A percentile compares a stretch with the other conserved stretches of the same genome.
phyloP scores from a whole-genome alignment of 2,329 filamentous ascomycete species.

The Pseudogymnoascus sp. region DNA sequence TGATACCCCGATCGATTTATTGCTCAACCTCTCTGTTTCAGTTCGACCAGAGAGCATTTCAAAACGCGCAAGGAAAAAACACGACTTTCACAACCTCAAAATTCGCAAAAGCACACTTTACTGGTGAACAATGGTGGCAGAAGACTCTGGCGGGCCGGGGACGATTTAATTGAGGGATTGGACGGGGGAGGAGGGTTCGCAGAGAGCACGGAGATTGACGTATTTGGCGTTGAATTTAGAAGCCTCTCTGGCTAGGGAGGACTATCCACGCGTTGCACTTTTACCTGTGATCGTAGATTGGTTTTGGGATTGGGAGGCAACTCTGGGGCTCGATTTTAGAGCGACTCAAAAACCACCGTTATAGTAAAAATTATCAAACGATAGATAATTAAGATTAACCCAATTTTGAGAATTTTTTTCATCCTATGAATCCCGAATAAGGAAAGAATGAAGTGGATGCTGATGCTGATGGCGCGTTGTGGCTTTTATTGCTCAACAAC shows the following conservation, averaged over 20 bases:
- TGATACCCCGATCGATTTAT: not conserved
- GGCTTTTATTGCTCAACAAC: not conserved
- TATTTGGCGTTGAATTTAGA: slow-evolving; percentile 4
- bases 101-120: not conserved
- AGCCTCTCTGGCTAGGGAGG: slow-evolving; percentile 3
- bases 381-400: slow-evolving; percentile 6
- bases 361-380: slow-evolving; percentile 2
- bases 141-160: not conserved
- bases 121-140: not conserved
- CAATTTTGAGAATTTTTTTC: not conserved
- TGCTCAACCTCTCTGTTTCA: not conserved
- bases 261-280: not conserved
- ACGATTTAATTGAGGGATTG: not conserved
- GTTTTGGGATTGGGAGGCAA: not conserved
- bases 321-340: not conserved
- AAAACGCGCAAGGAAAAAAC: not conserved
- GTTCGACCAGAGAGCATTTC: not conserved
- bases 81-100: not conserved
- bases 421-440: slow-evolving; percentile 7
- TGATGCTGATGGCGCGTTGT: slow-evolving; percentile 4
- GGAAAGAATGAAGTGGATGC: slow-evolving; percentile 7
- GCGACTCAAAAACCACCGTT: not conserved
- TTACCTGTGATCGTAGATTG: slow-evolving; percentile 3
- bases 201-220: not conserved
- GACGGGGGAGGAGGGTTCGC: not conserved